phyloP scores from a whole-genome alignment of 164 flowering plant species.

The Macadamia tetraphylla region DNA sequence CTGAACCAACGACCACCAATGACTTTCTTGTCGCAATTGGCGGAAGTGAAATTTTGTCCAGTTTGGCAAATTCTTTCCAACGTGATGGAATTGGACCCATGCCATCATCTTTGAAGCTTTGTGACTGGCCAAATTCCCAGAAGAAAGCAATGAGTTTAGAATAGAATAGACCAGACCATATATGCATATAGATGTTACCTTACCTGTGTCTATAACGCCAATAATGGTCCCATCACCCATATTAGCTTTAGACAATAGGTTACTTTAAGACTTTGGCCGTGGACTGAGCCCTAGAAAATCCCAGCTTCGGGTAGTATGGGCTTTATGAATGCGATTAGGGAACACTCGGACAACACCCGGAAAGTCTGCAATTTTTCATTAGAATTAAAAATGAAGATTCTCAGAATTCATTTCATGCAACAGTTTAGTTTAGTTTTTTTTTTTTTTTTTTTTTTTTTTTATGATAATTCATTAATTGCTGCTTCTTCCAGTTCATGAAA shows the following conservation, averaged over 20 bases:
- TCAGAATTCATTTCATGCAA: no score
- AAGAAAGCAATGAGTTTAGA: no score
- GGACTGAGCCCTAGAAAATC: conserved; percentile 20
- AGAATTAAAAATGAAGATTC: no score
- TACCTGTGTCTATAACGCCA: no score
- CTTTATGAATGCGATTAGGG: conserved; percentile 25
- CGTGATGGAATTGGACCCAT: conserved; percentile 36
- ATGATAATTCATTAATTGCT: no score
- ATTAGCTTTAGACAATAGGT: no score
- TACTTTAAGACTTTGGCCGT: no score
- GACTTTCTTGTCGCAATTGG: conserved; percentile 17
- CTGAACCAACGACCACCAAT: conserved; percentile 25
- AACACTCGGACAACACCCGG: conserved; percentile 39
- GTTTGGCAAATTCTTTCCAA: conserved; percentile 40
- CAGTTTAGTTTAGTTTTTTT: no score
- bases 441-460: no score
- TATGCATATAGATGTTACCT: no score
- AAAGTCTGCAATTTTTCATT: conserved; percentile 18
- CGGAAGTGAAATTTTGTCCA: conserved; percentile 26
- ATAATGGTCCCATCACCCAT: conserved; percentile 33
- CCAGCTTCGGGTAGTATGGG: conserved; percentile 55
- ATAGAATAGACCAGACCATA: no score
- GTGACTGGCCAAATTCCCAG: conserved; percentile 14
- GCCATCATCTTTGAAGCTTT: conserved; percentile 19
- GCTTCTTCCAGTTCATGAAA: no score